Base-by-base conservation (phyloP, 2,329 filamentous ascomycete species). In the Trichophyton mentagrophytes region DNA sequence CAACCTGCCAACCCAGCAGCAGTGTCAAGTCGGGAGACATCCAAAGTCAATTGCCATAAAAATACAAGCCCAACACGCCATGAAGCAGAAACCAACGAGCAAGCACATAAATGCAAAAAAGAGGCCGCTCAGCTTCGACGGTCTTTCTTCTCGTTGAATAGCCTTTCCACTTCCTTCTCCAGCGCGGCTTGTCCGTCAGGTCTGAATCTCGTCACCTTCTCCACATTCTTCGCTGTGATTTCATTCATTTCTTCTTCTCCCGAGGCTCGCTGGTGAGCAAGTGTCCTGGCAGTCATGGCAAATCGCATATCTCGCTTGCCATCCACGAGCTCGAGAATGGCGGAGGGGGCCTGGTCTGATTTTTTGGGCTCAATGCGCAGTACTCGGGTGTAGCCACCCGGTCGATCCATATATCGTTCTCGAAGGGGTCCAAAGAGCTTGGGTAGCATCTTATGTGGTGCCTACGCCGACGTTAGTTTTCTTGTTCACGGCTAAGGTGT, bases 271-370 rank as follows among this genome's bases (percentile, higher is more conserved):
- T 79, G 71, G 30, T 85, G 80, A 49, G 89, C 89, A 5, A 97
- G 80, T 0, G 89, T 86, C 67, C 87, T 88, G 27, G 93, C 93
- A 2, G 91, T 96, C 82, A 97, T 85, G 69, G 90, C 89, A 76
- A 96, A 96, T 38, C 91, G 88, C 79, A 96, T 89, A 75, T 99
- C 93, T 72, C 86, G 88, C 38, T 90, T 90, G 40, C 92, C 91
- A 74, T 99, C 93, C 64, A 99, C 91, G 36, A 99, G 83, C 76
- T 97, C 90, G 56, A 99, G 85, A 65, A 99, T 91, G 22, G 93
- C 92, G 38, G 87, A 91, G 65, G 86, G 83, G 7, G 89, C 92
- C 77, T 96, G 90, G 74, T 97, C 92, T 69, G 83, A 82, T 73
- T 92, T 90, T 69, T 88, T 83, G 61, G 93, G 88, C 76, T 97